These are phyloP conservation scores for Chenopodium album DNA, from an alignment of 148 eudicot species.

Conservation along the genomic window DNA sequence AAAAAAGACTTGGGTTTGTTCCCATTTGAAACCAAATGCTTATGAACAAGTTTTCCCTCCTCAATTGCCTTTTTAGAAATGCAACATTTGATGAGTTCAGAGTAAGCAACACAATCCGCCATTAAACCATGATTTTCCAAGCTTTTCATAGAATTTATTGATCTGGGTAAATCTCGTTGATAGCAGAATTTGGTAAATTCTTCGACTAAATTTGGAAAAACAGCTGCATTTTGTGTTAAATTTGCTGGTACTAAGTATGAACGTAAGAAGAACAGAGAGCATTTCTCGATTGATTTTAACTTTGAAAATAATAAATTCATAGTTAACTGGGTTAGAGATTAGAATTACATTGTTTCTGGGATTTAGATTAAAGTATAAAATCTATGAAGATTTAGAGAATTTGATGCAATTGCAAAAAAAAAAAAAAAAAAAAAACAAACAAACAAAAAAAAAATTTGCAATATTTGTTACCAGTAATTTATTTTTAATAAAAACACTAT, in stretches of 20 bases:
- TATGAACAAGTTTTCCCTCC: conserved; percentile 43
- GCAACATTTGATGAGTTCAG: conserved; percentile 48
- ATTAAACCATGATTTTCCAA: conserved; percentile 33
- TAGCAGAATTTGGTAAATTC: conserved; percentile 35
- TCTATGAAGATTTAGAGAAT: background rate
- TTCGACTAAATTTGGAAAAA: conserved; percentile 19
- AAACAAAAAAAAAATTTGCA: no score
- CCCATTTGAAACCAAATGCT: conserved; percentile 42
- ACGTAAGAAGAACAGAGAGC: conserved; percentile 9
- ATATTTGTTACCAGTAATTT: no score
- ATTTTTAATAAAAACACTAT: background rate
- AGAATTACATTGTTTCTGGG: conserved; percentile 3
- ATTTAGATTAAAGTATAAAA: background rate
- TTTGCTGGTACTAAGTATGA: conserved; percentile 16
- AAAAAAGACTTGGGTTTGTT: conserved; percentile 40
- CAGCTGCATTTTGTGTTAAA: conserved; percentile 17
- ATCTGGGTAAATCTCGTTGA: conserved; percentile 38
- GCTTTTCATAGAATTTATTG: conserved; percentile 34
- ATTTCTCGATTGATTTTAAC: conserved; percentile 4
- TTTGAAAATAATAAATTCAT: conserved; percentile 26
- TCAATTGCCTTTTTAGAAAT: conserved; percentile 32
- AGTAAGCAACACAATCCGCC: conserved; percentile 38
- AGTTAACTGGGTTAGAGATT: background rate
- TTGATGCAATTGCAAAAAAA: background rate
- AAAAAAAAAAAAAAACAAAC: no score